Evolutionary conservation across 2,329 filamentous ascomycete genomes (phyloP), one percentile per base, ranked within the genome.

Genomic region (Diaporthe vaccinii): DNA sequence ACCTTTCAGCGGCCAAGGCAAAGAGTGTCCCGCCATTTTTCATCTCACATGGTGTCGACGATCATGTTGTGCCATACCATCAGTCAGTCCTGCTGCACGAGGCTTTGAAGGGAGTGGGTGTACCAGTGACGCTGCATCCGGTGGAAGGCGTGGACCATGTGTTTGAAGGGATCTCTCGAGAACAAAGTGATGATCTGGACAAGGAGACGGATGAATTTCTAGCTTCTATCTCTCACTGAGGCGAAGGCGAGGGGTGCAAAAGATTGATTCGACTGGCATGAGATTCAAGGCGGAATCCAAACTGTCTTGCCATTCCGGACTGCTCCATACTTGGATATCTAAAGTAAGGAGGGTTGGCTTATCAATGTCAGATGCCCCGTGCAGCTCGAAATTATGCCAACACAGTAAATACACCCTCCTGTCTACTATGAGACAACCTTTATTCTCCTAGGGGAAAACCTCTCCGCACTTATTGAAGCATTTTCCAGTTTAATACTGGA

Each of bases 11-110:
- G 9, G 73, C 36, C 36, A 74, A 69, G 68, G 69, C 53, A 22
- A 67, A 72, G 46, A 58, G 49, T 8, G 61, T 71, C 20, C 75
- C 75, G 28, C 75, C 75, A 0, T 76, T 76, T 25, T 76, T 76
- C 55, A 71, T 76, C 4, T 49, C 75, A 4, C 75, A 76, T 31
- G 75, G 73, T 5, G 65, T 71, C 14, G 12, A 53, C 8, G 75
- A 76, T 17, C 73, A 70, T n/a, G 46, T 76, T 3, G 75, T 76
- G 10, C 75, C 75, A 8, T 73, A 65, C 17, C 53, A 65, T 2
- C 75, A 76, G 61, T 75, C 73, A 7, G 41, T 75, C 14, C n/a
- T 76, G 4, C 61, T 76, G 15, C 28, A 75, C 10, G 73, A 73
- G 36, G 75, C 75, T 25, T 51, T 76, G 69, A 28, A 44, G 62